Evolutionary conservation across 306 rosid genomes (phyloP).

Genomic region (Aeschynomene evenia): DNA sequence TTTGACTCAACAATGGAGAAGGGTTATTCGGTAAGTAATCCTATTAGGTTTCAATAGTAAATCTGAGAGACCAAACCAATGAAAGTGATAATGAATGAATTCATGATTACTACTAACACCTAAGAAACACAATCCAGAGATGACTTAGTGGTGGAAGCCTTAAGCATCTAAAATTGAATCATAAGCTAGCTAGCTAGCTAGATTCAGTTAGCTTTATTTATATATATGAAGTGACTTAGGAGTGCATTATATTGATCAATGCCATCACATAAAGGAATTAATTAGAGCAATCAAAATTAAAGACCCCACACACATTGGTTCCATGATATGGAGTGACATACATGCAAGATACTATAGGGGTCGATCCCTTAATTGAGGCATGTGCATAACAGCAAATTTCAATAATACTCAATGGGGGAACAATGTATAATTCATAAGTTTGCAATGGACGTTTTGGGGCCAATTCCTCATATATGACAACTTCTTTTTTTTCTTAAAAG

Average conservation of each 20-base stretch:
- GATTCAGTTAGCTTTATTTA: not conserved
- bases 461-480: too few relatives aligned
- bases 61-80: conserved; percentile 31
- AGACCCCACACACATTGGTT: conserved; percentile 24
- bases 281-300: conserved; percentile 20
- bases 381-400: conserved; percentile 38
- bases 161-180: conserved; percentile 25
- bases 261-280: not conserved
- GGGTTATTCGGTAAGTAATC: conserved; percentile 5
- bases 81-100: too few relatives aligned
- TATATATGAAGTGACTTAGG: conserved; percentile 27
- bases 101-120: conserved; percentile 17
- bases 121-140: conserved; percentile 13
- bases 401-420: conserved; percentile 22
- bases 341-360: conserved; percentile 24
- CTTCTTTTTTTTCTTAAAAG: too few relatives aligned
- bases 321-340: conserved; percentile 18
- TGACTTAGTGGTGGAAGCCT: not conserved
- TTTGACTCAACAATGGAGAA: conserved; percentile 7
- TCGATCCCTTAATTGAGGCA: conserved; percentile 39
- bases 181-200: conserved; percentile 9
- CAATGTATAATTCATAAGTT: not conserved
- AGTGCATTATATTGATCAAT: not conserved
- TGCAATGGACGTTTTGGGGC: not conserved
- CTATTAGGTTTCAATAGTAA: conserved; percentile 25